Evolutionary conservation across 768 basidiomycete genomes (phyloP).

Genomic region (Asterophora lycoperdoides): DNA sequence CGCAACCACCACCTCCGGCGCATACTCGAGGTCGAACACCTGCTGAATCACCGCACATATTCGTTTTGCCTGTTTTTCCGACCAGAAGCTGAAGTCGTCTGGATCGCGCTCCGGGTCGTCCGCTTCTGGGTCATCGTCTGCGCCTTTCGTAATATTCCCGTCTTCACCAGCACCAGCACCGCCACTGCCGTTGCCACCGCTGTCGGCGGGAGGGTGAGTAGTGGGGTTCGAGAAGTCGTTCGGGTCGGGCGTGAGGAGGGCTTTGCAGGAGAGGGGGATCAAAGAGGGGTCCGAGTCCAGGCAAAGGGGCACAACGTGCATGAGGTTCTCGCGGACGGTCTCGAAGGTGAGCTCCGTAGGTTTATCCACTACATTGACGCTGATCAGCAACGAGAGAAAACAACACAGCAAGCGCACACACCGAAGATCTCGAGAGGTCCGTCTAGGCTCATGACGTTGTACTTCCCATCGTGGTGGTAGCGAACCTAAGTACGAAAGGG

Average conservation of each 20-base stretch:
- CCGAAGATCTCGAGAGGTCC: conserved; percentile 89
- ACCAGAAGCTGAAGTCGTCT: conserved; percentile 96
- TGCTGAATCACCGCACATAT: conserved; percentile 78
- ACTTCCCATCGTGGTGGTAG: conserved; percentile 96
- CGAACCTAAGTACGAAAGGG: conserved; percentile 46
- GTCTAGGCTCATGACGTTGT: conserved; percentile 87
- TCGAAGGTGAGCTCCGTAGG: conserved; percentile 60
- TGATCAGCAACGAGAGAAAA: conserved; percentile 5
- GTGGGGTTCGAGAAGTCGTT: background rate
- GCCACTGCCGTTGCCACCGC: background rate
- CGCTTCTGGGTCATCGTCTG: conserved; percentile 23
- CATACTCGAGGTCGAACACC: conserved; percentile 85
- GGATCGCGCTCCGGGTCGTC: conserved; percentile 51
- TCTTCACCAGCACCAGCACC: background rate
- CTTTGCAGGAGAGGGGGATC: conserved; percentile 66
- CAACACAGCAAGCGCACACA: conserved; percentile 33
- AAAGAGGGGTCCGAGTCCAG: conserved; percentile 83
- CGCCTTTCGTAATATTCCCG: background rate
- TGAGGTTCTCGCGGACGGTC: conserved; percentile 61
- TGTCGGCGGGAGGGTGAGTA: background rate
- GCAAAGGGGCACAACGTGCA: conserved; percentile 78
- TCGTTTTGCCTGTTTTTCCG: conserved; percentile 81
- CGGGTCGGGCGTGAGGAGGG: conserved; percentile 21
- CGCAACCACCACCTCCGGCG: conserved; percentile 85
- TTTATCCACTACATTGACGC: conserved; percentile 52